These are phyloP conservation scores for Apiospora marii DNA, from an alignment of 2,329 filamentous ascomycete genomes.

Conservation along the genomic window DNA sequence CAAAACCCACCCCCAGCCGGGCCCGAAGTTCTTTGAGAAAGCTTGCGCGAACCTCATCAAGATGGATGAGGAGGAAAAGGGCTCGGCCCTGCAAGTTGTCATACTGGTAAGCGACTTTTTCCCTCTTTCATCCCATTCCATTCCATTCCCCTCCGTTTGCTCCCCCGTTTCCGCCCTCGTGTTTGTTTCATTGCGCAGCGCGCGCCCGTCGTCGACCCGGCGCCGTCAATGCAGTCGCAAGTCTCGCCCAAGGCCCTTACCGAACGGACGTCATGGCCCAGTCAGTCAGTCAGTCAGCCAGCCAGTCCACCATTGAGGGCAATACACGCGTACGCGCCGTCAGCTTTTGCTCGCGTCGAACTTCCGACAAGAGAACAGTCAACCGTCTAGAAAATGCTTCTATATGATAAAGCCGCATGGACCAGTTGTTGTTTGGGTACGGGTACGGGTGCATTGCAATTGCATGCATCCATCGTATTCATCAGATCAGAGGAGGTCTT, in stretches of 20 bases:
- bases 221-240: conserved; percentile 8
- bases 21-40: conserved; percentile 17
- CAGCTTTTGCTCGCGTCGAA: not conserved
- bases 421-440: not conserved
- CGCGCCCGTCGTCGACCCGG: not conserved
- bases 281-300: too few relatives aligned
- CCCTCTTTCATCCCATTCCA: not conserved
- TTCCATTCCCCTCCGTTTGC: not conserved
- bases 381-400: not conserved
- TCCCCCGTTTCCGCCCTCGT: not conserved
- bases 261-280: conserved; percentile 5
- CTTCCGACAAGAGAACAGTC: not conserved
- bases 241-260: not conserved
- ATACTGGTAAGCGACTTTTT: conserved; percentile 16
- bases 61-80: conserved; percentile 19
- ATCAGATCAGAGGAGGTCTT: not conserved
- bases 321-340: not conserved
- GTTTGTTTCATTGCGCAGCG: conserved; percentile 6
- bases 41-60: conserved; percentile 19
- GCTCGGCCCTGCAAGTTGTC: conserved; percentile 19
- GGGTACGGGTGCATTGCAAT: not conserved
- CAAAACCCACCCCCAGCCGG: conserved; percentile 13
- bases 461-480: conserved; percentile 6
- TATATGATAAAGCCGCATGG: not conserved
- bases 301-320: not conserved